Evolutionary conservation across 2,329 filamentous ascomycete genomes (phyloP), one percentile per base, ranked within the genome.

Genomic region (Talaromyces sp.): DNA sequence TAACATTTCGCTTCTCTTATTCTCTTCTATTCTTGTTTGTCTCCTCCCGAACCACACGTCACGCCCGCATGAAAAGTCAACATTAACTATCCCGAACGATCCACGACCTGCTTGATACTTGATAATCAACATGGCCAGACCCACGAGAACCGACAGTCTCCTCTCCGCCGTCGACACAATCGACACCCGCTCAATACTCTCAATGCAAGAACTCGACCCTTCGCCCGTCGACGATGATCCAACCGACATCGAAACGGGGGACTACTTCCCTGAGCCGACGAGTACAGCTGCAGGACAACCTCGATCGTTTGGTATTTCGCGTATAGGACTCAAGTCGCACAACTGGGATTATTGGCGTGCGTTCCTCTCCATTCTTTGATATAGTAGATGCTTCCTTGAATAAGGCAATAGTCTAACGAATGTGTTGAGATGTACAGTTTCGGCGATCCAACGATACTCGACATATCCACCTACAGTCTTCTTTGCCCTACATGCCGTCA

Each of bases 391-490:
- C 45, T 45, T 47, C 47, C 61, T 54, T 25, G 67, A 19, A 43
- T 19, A 47, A 19, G 25, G n/a, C 43, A 31, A 27, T 2, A 27
- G 5, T 58, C 61, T 56, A 45, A 59, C 36, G 13, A 4, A 29
- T 59, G 5, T 17, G 5, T 7, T 40, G 5, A 10, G 3, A 56
- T 11, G 19, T 56, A 56, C 8, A 92, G 90, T 96, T 62, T 85
- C 85, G 5, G 87, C 91, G 58, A 83, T 95, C 40, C 95, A 98
- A 77, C 90, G 88, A 76, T 97, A 96, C 82, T 95, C 92, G 0
- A 92, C 91, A 70, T 96, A 97, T 80, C 88, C 91, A 69, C 93
- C 92, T 73, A 87, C 87, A 68, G 80, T 91, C 69, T 96, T 94
- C 80, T 85, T 89, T 38, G 83, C 87, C 34, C 83, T 95, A 65